These are phyloP conservation scores for Pseudevernia furfuracea DNA, from an alignment of 495 filamentous ascomycete species.

Conservation along the genomic window DNA sequence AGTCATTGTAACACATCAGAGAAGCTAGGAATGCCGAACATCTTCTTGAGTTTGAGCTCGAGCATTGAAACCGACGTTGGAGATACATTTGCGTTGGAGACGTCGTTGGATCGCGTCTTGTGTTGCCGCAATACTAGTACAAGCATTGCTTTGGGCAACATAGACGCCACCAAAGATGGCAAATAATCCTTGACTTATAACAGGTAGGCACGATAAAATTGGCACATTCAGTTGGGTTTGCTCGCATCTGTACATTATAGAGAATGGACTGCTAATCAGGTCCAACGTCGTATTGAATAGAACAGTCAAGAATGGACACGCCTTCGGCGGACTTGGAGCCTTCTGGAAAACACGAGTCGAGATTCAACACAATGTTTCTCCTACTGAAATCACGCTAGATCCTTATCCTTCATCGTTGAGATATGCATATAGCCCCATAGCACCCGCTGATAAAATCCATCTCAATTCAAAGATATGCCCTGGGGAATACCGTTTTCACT, in stretches of 20 bases:
- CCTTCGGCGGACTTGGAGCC: neutral
- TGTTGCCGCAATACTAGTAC: neutral
- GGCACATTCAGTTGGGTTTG: neutral
- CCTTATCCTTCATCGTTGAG: neutral
- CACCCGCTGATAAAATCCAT: neutral
- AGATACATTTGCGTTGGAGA: neutral
- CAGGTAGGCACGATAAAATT: neutral
- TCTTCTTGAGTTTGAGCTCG: neutral
- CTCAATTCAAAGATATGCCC: constrained; percentile 3
- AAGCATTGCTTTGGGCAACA: too few relatives aligned
- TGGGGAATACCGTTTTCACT: constrained; percentile 5
- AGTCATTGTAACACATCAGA: neutral
- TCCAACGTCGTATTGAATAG: neutral
- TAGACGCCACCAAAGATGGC: too few relatives aligned
- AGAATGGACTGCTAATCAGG: neutral
- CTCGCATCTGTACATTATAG: neutral
- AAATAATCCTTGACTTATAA: too few relatives aligned
- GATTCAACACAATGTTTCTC: neutral
- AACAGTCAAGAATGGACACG: neutral
- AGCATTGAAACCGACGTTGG: neutral
- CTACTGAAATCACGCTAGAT: neutral
- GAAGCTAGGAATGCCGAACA: neutral
- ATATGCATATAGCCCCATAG: neutral
- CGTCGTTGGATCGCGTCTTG: neutral
- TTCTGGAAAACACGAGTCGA: neutral